Percentiles rank a stretch among this genome's conserved stretches.
These are phyloP conservation scores for Naganishia antarctica DNA, from an alignment of 768 basidiomycete genomes.

Conservation along the genomic window DNA sequence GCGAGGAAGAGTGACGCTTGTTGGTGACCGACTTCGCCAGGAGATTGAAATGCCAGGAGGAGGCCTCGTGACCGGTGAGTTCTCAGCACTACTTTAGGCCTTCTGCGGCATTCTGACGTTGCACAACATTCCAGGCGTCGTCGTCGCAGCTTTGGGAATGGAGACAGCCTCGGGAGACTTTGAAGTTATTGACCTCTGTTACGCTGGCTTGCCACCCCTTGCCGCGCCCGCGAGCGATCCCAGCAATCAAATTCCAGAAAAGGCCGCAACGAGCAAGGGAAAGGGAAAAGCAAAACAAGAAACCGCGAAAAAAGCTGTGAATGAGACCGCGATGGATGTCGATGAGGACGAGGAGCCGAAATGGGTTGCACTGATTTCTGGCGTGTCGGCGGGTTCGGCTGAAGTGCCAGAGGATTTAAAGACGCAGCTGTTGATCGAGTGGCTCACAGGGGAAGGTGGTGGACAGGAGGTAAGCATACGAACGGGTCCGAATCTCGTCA, in stretches of 20 bases:
- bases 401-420: constrained; percentile 56
- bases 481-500: background rate
- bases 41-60: constrained; percentile 52
- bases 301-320: constrained; percentile 22
- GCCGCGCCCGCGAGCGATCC: constrained; percentile 31
- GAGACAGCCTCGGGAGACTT: constrained; percentile 88
- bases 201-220: constrained; percentile 73
- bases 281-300: constrained; percentile 38
- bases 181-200: constrained; percentile 84
- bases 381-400: constrained; percentile 68
- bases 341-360: constrained; percentile 48
- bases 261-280: constrained; percentile 23
- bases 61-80: constrained; percentile 65
- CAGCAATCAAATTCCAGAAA: constrained; percentile 21
- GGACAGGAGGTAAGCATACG: constrained; percentile 52
- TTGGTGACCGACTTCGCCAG: constrained; percentile 63
- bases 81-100: background rate
- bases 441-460: constrained; percentile 77
- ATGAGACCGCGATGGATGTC: constrained; percentile 49
- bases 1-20: constrained; percentile 81
- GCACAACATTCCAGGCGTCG: constrained; percentile 69
- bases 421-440: constrained; percentile 83
- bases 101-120: too few species aligned
- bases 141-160: constrained; percentile 81
- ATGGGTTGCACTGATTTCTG: constrained; percentile 82